These are phyloP conservation scores for Vicia faba DNA, from an alignment of 306 rosid species.

Conservation along the genomic window DNA sequence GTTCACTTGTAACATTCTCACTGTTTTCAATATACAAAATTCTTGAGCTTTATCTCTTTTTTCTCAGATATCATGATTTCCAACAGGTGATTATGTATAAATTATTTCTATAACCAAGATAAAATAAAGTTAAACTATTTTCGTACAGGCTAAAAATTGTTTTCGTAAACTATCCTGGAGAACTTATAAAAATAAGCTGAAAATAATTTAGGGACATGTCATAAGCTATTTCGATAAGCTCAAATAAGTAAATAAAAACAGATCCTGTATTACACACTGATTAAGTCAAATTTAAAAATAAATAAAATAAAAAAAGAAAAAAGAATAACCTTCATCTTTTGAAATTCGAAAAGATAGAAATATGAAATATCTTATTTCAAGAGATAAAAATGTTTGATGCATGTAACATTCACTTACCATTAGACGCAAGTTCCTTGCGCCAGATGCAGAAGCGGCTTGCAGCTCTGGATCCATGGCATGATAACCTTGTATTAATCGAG, in stretches of 20 bases:
- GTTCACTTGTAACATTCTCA: too few species aligned
- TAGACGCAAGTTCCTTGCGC: slow-evolving; percentile 85
- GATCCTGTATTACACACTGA: background rate
- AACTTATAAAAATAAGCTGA: background rate
- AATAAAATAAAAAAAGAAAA: background rate
- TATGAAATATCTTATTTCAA: background rate
- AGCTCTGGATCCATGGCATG: slow-evolving; percentile 83
- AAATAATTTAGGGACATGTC: background rate
- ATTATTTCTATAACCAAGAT: background rate
- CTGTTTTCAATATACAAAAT: too few species aligned
- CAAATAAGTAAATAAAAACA: background rate
- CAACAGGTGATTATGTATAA: background rate
- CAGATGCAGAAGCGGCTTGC: slow-evolving; percentile 69
- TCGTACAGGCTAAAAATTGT: background rate
- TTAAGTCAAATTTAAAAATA: background rate
- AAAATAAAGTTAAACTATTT: background rate
- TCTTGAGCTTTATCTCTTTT: too few species aligned
- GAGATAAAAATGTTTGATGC: slow-evolving; percentile 5
- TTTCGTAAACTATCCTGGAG: background rate
- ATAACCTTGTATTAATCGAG: slow-evolving; percentile 85
- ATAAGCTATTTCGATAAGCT: background rate
- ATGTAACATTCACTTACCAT: slow-evolving; percentile 62
- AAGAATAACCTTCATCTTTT: background rate
- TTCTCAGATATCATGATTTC: too few species aligned
- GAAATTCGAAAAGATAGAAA: background rate